Conservation (phyloP, 495 filamentous ascomycete species). For the Evernia prunastri region DNA sequence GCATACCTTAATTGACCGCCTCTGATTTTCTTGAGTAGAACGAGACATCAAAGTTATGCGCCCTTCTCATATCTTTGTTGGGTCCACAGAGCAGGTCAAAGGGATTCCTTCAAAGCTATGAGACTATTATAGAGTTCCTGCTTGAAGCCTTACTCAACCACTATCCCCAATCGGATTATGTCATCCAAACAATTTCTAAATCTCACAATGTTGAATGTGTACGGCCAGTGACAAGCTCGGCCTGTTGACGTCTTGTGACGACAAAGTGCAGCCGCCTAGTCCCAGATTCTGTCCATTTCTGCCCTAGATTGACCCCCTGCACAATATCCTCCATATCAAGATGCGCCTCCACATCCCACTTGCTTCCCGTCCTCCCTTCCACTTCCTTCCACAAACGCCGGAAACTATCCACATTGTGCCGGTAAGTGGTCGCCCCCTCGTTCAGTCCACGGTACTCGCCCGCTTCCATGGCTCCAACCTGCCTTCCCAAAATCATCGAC, state of each 20-base stretch:
- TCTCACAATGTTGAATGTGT: not conserved
- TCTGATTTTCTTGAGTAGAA: not conserved
- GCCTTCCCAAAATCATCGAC: slow-evolving; percentile 17
- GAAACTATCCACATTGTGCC: slow-evolving; percentile 36
- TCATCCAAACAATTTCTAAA: not conserved
- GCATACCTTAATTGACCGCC: not conserved
- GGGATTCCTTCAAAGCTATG: not conserved
- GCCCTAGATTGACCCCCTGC: not conserved
- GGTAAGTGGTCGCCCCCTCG: slow-evolving; percentile 21
- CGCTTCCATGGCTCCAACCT: slow-evolving; percentile 7
- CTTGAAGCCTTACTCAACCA: not conserved
- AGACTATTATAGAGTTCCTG: not conserved
- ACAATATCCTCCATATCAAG: not conserved
- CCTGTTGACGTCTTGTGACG: not conserved
- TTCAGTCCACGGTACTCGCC: slow-evolving; percentile 26
- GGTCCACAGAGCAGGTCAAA: not conserved
- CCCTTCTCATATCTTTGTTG: slow-evolving; percentile 7
- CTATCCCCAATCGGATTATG: not conserved
- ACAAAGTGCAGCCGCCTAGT: not conserved
- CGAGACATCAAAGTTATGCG: slow-evolving; percentile 14
- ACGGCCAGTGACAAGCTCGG: not conserved
- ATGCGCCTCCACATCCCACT: slow-evolving; percentile 25
- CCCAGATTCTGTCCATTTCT: slow-evolving; percentile 1
- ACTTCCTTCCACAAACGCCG: slow-evolving; percentile 41
- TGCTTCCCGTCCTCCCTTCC: slow-evolving; percentile 34